These are phyloP conservation scores for Aspergillus panamensis DNA, from an alignment of 495 filamentous ascomycete species.

Conservation along the genomic window DNA sequence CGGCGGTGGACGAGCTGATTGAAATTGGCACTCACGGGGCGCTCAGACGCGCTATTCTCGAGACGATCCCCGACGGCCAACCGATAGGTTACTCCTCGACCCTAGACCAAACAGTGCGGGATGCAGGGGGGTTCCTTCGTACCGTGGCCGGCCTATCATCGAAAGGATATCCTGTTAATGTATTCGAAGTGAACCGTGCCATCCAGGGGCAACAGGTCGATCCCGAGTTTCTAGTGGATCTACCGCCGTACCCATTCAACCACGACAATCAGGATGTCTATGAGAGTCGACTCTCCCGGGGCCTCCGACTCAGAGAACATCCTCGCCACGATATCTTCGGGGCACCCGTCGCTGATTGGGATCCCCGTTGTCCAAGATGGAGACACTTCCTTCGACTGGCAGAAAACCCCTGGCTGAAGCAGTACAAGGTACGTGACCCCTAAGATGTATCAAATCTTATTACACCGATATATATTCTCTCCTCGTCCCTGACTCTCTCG, in stretches of 20 bases:
- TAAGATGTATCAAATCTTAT: too few species aligned
- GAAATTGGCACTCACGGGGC: background rate
- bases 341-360: slow-evolving; percentile 3
- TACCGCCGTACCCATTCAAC: slow-evolving; percentile 31
- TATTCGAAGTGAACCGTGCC: background rate
- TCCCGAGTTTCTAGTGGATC: slow-evolving; percentile 6
- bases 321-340: slow-evolving; percentile 24
- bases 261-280: slow-evolving; percentile 12
- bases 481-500: background rate
- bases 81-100: background rate
- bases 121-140: too few species aligned
- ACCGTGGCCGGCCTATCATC: too few species aligned
- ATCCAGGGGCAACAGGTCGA: background rate
- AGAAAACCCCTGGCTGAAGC: slow-evolving; percentile 20
- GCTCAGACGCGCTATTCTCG: background rate
- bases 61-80: background rate
- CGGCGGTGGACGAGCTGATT: background rate
- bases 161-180: background rate
- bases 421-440: slow-evolving; percentile 8
- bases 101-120: background rate
- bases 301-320: slow-evolving; percentile 9
- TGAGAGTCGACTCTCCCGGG: slow-evolving; percentile 21
- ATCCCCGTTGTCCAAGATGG: slow-evolving; percentile 14
- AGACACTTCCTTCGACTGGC: slow-evolving; percentile 17
- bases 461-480: too few species aligned